phyloP scores from a whole-genome alignment of 2,329 filamentous ascomycete genomes.

The Zasmidium citrigriseum region DNA sequence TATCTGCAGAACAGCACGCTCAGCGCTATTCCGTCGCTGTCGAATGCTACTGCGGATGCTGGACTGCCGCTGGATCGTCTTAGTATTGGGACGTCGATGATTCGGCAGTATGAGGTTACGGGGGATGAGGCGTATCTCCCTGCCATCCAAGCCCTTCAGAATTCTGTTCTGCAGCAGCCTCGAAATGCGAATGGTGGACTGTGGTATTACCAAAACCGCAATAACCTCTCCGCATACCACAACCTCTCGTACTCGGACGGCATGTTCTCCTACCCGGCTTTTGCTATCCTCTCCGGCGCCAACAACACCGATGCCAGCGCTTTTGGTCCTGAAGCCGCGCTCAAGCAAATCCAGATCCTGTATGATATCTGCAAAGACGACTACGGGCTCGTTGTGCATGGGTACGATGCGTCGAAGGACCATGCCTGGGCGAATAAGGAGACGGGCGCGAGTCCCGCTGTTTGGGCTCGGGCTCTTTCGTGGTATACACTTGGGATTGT shows the following conservation, averaged over 20 bases:
- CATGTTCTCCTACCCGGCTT: constrained; percentile 53
- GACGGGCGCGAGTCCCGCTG: constrained; percentile 54
- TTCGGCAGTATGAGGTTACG: constrained; percentile 21
- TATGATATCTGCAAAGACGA: constrained; percentile 45
- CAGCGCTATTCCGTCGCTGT: constrained; percentile 21
- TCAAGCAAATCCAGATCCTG: constrained; percentile 50
- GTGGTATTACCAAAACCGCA: constrained; percentile 37
- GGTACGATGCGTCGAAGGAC: constrained; percentile 53
- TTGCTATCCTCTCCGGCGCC: constrained; percentile 35
- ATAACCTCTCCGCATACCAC: constrained; percentile 42
- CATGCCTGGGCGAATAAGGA: constrained; percentile 55
- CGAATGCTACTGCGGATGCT: constrained; percentile 24
- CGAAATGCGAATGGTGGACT: constrained; percentile 33
- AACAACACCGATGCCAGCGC: constrained; percentile 13
- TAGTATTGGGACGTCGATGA: constrained; percentile 31
- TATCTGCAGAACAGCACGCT: constrained; percentile 24
- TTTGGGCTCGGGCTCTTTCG: constrained; percentile 57
- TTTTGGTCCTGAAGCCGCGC: constrained; percentile 22
- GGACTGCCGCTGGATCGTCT: constrained; percentile 35
- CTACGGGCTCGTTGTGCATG: constrained; percentile 53
- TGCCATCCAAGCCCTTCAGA: constrained; percentile 22
- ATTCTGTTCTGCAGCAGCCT: constrained; percentile 32
- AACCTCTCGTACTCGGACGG: constrained; percentile 58
- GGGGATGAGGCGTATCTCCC: constrained; percentile 18
- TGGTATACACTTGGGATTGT: constrained; percentile 58